phyloP scores from a whole-genome alignment of 176 grass and related monocot species.

The Avena atlantica region DNA sequence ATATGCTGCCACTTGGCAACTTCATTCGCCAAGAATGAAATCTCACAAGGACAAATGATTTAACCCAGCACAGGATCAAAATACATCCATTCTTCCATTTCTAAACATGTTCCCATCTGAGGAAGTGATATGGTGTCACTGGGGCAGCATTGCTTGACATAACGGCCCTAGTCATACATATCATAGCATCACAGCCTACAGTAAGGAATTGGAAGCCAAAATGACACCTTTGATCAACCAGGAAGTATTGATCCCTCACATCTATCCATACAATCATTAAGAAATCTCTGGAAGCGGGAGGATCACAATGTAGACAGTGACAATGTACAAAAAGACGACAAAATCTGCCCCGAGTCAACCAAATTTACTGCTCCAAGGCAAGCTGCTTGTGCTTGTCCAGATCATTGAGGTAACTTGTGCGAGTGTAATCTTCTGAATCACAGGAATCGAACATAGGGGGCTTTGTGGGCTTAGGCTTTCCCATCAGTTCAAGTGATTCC shows the following conservation, averaged over 20 bases:
- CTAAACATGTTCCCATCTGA: neutral
- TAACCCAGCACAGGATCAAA: conserved; percentile 25
- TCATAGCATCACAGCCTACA: conserved; percentile 14
- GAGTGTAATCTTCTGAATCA: conserved; percentile 88
- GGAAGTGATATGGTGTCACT: neutral
- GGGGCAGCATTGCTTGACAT: neutral
- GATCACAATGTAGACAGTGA: conserved; percentile 35
- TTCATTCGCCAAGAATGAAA: neutral
- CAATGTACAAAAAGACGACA: conserved; percentile 56
- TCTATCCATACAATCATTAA: conserved; percentile 49
- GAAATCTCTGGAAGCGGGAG: conserved; percentile 47
- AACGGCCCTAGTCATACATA: conserved; percentile 4
- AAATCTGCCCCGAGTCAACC: conserved; percentile 31
- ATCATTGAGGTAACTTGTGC: conserved; percentile 85
- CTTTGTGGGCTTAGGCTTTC: conserved; percentile 55
- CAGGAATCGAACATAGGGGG: conserved; percentile 71
- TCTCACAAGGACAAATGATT: neutral
- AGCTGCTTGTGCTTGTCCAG: conserved; percentile 95
- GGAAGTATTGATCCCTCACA: conserved; percentile 50
- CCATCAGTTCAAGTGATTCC: conserved; percentile 57
- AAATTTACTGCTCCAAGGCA: conserved; percentile 75
- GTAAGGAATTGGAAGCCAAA: conserved; percentile 15
- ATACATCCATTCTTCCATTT: neutral
- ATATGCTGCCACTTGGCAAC: neutral
- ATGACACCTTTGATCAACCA: conserved; percentile 47